Conservation (phyloP, 202 grass and related monocot species). For the Bolboschoenoplectus hybrid region DNA sequence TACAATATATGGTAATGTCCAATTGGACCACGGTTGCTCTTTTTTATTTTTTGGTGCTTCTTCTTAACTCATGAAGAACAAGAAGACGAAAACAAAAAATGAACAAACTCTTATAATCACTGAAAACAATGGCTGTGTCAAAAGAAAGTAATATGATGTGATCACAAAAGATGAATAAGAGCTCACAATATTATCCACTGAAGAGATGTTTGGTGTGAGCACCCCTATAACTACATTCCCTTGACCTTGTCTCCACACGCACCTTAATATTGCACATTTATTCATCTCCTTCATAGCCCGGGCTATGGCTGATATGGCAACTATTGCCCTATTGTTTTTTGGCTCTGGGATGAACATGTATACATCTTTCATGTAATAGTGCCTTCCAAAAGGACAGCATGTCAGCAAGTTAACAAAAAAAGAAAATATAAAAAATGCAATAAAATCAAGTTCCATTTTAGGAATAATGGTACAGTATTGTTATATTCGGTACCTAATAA, state of each 20-base stretch:
- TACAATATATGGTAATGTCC: background rate
- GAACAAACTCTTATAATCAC: background rate
- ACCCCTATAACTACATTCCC: conserved; percentile 78
- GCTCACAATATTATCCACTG: conserved; percentile 71
- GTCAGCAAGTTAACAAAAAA: conserved; percentile 2
- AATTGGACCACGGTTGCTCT: conserved; percentile 1
- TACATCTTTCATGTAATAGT: conserved; percentile 91
- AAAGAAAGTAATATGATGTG: conserved; percentile 11
- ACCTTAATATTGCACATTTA: conserved; percentile 79
- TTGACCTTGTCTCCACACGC: conserved; percentile 85
- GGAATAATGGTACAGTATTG: background rate
- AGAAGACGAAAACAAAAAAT: background rate
- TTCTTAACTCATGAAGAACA: background rate
- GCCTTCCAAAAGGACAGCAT: conserved; percentile 48
- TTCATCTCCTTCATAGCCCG: conserved; percentile 82
- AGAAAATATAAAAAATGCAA: background rate
- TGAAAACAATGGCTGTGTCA: background rate
- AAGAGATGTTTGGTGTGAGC: conserved; percentile 87
- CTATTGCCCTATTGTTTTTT: conserved; percentile 67
- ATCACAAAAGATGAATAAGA: conserved; percentile 3
- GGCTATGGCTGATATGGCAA: conserved; percentile 74
- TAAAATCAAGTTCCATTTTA: background rate
- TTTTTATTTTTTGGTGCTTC: background rate
- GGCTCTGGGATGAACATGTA: conserved; percentile 88
- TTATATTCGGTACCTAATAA: background rate